Conservation (phyloP, 306 rosid genomes). For the Acmispon strigosus region DNA sequence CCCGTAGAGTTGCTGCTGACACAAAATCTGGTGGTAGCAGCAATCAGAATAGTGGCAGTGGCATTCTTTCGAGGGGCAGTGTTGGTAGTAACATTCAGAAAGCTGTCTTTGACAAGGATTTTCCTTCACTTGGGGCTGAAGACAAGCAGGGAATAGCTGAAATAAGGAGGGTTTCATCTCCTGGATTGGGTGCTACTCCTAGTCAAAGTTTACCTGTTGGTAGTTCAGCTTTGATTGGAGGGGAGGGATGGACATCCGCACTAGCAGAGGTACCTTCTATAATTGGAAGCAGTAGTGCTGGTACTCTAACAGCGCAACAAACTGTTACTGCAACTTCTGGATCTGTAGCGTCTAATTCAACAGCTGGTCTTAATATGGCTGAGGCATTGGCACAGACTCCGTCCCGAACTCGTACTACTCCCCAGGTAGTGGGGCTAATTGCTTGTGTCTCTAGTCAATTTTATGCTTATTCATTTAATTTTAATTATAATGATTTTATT, state of each 20-base stretch:
- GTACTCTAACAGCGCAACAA: constrained; percentile 51
- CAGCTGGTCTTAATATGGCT: constrained; percentile 82
- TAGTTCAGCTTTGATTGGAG: constrained; percentile 76
- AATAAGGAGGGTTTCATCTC: constrained; percentile 76
- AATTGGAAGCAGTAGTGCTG: constrained; percentile 57
- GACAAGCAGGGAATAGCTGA: constrained; percentile 69
- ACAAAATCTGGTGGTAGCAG: constrained; percentile 44
- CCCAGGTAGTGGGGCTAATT: constrained; percentile 59
- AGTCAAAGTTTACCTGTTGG: constrained; percentile 74
- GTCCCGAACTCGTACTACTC: constrained; percentile 56
- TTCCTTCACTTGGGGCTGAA: constrained; percentile 86
- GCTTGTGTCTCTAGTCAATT: not conserved
- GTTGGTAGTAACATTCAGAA: constrained; percentile 55
- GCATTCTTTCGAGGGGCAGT: constrained; percentile 43
- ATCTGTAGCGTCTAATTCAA: constrained; percentile 35
- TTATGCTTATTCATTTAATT: constrained; percentile 9
- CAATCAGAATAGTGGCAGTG: constrained; percentile 55
- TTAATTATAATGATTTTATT: not conserved
- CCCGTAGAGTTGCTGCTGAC: constrained; percentile 50
- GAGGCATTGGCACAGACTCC: constrained; percentile 89
- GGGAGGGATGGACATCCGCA: constrained; percentile 95
- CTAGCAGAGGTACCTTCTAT: constrained; percentile 74
- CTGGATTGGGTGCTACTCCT: constrained; percentile 61
- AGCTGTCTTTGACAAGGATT: constrained; percentile 87
- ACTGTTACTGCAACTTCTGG: constrained; percentile 37